A percentile compares a stretch with the other conserved stretches of the same genome.
phyloP scores from a whole-genome alignment of 2,329 filamentous ascomycete species.

The Pseudogymnoascus sp. region DNA sequence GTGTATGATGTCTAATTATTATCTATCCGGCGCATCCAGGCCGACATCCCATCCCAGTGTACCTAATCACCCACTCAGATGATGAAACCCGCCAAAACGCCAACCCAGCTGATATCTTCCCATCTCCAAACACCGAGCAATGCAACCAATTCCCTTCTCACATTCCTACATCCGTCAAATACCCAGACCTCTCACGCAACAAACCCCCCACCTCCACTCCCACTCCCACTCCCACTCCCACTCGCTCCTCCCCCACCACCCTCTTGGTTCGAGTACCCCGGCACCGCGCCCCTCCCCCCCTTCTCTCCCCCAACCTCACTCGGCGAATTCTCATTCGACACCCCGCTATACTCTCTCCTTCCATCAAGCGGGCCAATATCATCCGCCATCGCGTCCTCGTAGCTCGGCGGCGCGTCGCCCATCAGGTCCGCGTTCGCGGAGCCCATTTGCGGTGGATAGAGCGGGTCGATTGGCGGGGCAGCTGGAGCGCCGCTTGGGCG shows the following conservation, averaged over 20 bases:
- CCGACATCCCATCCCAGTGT: background rate
- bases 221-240: background rate
- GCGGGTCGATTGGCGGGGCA: conserved; percentile 37
- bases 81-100: background rate
- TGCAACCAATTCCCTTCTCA: background rate
- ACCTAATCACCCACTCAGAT: background rate
- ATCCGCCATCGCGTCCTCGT: conserved; percentile 85
- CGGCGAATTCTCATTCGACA: conserved; percentile 54
- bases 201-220: background rate
- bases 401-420: conserved; percentile 85
- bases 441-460: conserved; percentile 53
- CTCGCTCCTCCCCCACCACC: background rate
- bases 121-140: background rate
- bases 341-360: conserved; percentile 59
- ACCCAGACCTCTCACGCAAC: background rate
- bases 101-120: background rate
- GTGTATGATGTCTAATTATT: background rate
- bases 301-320: conserved; percentile 34
- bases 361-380: conserved; percentile 64
- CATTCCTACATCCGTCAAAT: background rate
- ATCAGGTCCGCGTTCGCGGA: conserved; percentile 37
- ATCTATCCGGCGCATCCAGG: background rate
- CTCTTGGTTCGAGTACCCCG: background rate
- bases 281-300: background rate
- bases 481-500: conserved; percentile 23